Conservation (phyloP, 2,329 filamentous ascomycete genomes). For the Ophiostoma quercus region DNA sequence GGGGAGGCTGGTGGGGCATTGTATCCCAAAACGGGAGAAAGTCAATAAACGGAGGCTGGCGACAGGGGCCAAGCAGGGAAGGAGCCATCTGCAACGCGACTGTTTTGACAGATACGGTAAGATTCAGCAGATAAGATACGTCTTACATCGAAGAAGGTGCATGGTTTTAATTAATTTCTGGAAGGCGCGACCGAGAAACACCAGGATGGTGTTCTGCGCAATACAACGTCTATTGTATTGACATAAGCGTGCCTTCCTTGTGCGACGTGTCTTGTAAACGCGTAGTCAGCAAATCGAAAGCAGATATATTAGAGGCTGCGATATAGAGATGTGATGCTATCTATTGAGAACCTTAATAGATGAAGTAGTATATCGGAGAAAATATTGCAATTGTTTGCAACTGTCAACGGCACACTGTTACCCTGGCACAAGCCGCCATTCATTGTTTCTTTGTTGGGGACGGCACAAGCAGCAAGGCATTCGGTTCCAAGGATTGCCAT, state of each 20-base stretch:
- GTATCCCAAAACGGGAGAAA: constrained; percentile 18
- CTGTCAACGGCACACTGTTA: background rate
- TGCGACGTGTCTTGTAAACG: background rate
- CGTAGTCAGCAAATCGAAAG: no score
- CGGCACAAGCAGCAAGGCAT: background rate
- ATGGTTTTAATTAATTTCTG: background rate
- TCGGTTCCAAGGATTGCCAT: background rate
- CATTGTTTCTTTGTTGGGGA: background rate
- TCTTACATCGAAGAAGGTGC: background rate
- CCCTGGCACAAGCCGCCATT: background rate
- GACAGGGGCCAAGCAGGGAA: constrained; percentile 11
- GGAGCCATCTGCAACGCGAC: constrained; percentile 9
- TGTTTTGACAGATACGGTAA: background rate
- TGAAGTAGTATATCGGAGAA: background rate
- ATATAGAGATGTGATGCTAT: no score
- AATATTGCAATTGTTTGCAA: background rate
- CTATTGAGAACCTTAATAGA: no score
- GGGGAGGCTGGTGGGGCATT: constrained; percentile 24
- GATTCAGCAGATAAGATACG: background rate
- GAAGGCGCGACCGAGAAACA: constrained; percentile 2
- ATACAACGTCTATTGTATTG: background rate
- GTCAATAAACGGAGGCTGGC: constrained; percentile 24
- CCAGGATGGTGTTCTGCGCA: background rate
- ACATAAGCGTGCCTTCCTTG: background rate
- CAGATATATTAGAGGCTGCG: no score